Base-by-base conservation (phyloP, 352 stramenopile species). In the Globisporangium rhizosaccharum region DNA sequence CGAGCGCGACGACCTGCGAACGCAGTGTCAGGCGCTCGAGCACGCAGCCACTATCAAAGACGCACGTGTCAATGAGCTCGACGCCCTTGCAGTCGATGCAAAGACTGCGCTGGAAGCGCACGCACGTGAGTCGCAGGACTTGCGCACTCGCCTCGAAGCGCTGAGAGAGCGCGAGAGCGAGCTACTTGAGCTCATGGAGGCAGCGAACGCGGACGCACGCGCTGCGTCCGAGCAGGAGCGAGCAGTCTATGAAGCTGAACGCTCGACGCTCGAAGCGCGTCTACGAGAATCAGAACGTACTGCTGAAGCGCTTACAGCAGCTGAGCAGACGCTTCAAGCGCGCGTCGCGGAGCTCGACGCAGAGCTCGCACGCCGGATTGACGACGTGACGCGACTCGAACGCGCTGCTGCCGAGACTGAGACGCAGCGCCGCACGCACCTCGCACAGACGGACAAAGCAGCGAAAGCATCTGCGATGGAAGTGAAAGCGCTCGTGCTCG, bases 401-500 rank as follows among this genome's bases (percentile, higher is more conserved):
- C 39, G 39, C 39, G 39, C 39, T 0, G 39, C 39, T 14, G 33
- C 33, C 0, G 33, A 39, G 1, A 2, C 33, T 8, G 33, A 39
- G 33, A 12, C 33, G 33, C 33, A 39, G 6, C 33, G 10, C 33
- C 33, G 33, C 33, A 1, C 6, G 5, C 33, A 39, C 5, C 33
- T 10, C 33, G 6, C 6, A 12, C 33, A 39, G 33, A 12, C 6
- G 7, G 33, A 39, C 4, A 10, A 8, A 39, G 33, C 33, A 0
- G 33, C 33, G 8, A 39, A 57, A 28, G 51, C 12, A 1, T 57
- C 37, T n/a, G 49, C 48, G 2, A 67, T 67, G 61, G 61, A 67
- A 18, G 55, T 47, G 37, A 60, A 64, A 51, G 61, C 56, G 44
- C 44, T 67, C 15, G 15, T 56, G 20, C 50, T 64, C 18, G 61